Evolutionary conservation across 2,329 filamentous ascomycete species (phyloP).

Genomic region (Dothistroma septosporum): DNA sequence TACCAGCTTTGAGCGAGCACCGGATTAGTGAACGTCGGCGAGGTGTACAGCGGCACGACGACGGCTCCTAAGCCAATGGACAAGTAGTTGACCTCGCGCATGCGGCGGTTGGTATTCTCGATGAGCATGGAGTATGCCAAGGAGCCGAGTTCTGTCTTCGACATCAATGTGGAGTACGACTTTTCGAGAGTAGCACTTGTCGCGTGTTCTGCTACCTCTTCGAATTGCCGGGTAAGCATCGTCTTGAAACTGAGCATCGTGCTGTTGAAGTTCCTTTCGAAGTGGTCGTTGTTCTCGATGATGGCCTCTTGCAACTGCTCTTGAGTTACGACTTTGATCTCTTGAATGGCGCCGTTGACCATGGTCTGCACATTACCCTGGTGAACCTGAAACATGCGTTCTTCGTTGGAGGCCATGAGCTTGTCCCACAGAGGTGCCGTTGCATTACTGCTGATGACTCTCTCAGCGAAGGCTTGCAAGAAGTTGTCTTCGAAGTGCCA

Average conservation of each 20-base stretch:
- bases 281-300: conserved; percentile 5
- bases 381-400: conserved; percentile 34
- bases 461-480: conserved; percentile 59
- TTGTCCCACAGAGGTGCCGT: conserved; percentile 33
- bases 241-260: conserved; percentile 7
- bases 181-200: conserved; percentile 11
- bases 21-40: conserved; percentile 40
- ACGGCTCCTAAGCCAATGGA: conserved; percentile 60
- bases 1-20: conserved; percentile 26
- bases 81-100: conserved; percentile 66
- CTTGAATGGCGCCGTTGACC: conserved; percentile 13
- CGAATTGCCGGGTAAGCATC: conserved; percentile 3
- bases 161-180: conserved; percentile 2
- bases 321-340: conserved; percentile 17
- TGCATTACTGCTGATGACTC: conserved; percentile 46
- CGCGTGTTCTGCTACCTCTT: neutral
- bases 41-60: conserved; percentile 59
- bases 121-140: conserved; percentile 32
- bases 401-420: conserved; percentile 36
- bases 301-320: conserved; percentile 15
- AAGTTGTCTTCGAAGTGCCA: conserved; percentile 57
- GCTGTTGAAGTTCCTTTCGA: conserved; percentile 15
- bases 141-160: conserved; percentile 21
- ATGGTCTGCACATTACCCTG: conserved; percentile 31
- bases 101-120: conserved; percentile 25